phyloP scores from a whole-genome alignment of 2,329 filamentous ascomycete species.

The Chrysosphaeria jannelii region DNA sequence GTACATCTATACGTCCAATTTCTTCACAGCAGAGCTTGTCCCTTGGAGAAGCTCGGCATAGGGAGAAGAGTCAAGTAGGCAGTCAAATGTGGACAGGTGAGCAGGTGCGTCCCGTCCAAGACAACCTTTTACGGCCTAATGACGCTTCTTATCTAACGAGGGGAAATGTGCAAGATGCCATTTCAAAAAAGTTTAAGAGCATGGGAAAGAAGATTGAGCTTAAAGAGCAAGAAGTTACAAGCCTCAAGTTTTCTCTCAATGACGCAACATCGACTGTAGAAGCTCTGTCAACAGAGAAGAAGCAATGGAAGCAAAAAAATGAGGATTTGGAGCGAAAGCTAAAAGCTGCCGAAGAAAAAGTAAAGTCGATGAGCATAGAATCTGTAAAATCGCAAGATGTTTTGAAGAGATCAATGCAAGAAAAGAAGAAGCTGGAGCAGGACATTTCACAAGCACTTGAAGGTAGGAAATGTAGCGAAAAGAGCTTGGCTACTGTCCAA shows the following conservation, averaged over 20 bases:
- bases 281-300: slow-evolving; percentile 3
- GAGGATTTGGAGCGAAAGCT: slow-evolving; percentile 7
- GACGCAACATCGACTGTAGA: slow-evolving; percentile 2
- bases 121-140: no score
- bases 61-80: no score
- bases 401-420: slow-evolving; percentile 15
- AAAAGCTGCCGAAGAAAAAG: slow-evolving; percentile 6
- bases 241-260: slow-evolving; percentile 3
- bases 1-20: no score
- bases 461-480: slow-evolving; percentile 5
- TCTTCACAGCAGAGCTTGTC: no score
- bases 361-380: slow-evolving; percentile 10
- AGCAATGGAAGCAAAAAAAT: slow-evolving; percentile 2
- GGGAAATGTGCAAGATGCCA: no score
- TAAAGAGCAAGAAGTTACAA: slow-evolving; percentile 2
- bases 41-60: no score
- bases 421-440: slow-evolving; percentile 14
- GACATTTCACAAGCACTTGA: not conserved
- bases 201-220: slow-evolving; percentile 1
- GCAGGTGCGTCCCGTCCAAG: no score
- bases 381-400: slow-evolving; percentile 9
- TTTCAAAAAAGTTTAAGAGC: slow-evolving; percentile 2
- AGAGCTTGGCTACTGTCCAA: slow-evolving; percentile 7
- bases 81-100: no score
- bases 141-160: no score